Base-by-base conservation (phyloP, 2,329 filamentous ascomycete species). In the Trichothecium sympodiale region DNA sequence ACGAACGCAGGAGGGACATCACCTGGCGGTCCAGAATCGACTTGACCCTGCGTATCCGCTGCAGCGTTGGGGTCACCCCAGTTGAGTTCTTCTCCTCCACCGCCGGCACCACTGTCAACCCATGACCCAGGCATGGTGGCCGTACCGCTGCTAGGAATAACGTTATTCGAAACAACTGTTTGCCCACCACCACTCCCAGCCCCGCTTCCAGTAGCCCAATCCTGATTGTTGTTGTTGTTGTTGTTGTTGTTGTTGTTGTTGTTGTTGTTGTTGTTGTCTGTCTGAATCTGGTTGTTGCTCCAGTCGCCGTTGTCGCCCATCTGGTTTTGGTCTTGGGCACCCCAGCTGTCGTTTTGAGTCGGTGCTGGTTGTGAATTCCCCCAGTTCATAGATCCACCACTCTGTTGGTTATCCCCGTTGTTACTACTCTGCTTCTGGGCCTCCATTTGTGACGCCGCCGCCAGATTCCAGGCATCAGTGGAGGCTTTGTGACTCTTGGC, bases 51-150 rank as follows among this genome's bases (percentile, higher is more conserved):
- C 0, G 57, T 57, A n/a, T 50, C 50, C 7, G 42, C 54, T 15
- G 57, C 57, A 38, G 52, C 47, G 4, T 44, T 45, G 0, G 37
- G 3, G 41, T 60, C 57, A 13, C 38, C 51, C 57, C 56, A 60
- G 1, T 40, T n/a, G 3, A 43, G 38, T 4, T 20, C n/a, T 5
- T 40, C 33, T 10, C 33, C 16, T 3, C 33, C 25, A 28, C 12
- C 17, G 32, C 17, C 3, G 46, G 34, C 8, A 38, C 18, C n/a
- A n/a, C n/a, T n/a, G 1, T 46, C 40, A 5, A 41, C 41, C 53
- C 54, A 57, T 3, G 46, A 44, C 2, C 54, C 55, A 10, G 57
- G 57, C 53, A 57, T 56, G 20, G 53, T 45, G 20, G 52, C 56
- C 38, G 33, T 25, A 34, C 26, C 12, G 42, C 40, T 25, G 32